Evolutionary conservation across 2,329 filamentous ascomycete species (phyloP), one percentile per base, ranked within the genome.

Genomic region (Arachnopeziza araneosa): DNA sequence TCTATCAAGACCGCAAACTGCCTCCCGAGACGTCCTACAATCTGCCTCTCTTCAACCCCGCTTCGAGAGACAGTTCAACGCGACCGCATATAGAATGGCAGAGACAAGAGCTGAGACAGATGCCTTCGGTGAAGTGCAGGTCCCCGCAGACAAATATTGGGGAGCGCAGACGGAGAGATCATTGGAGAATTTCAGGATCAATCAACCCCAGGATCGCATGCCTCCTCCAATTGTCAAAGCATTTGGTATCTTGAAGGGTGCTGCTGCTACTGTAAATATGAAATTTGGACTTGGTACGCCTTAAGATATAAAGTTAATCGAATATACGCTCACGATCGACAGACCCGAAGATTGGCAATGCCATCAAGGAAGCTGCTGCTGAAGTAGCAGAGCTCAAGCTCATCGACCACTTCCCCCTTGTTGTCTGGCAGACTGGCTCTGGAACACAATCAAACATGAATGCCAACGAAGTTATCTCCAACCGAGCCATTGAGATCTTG

Each of bases 361-460:
- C 95, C 66, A 98, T 98, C 72, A 89, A 97, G 80, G 86, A 97
- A 80, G 95, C 95, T 61, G 92, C 95, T 66, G 84, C 87, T 65
- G 95, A 99, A 80, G 93, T 99, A 50, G 93, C 93, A 60, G 88
- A 90, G 66, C 86, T 95, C 73, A 96, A 97, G 83, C 88, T 98
- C 70, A 77, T 96, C 72, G 93, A 97, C 77, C 93, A 98, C 82
- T 98, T 99, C 80, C 95, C 95, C 67, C 90, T 98, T 63, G 93
- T 98, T 60, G 93, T 99, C 73, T 99, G 95, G 95, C 95, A 99
- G 82, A 99, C 95, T 58, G 95, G 95, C 66, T 98, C 95, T 55
- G 95, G 95, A 74, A 98, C 95, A 30, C 95, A 98, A 82, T 97
- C 93, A 76, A 98, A 73, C 86, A 98, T 98, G 95, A 99, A 99